Conservation (phyloP, 2,329 filamentous ascomycete genomes). For the Sordariomycetes sp. region DNA sequence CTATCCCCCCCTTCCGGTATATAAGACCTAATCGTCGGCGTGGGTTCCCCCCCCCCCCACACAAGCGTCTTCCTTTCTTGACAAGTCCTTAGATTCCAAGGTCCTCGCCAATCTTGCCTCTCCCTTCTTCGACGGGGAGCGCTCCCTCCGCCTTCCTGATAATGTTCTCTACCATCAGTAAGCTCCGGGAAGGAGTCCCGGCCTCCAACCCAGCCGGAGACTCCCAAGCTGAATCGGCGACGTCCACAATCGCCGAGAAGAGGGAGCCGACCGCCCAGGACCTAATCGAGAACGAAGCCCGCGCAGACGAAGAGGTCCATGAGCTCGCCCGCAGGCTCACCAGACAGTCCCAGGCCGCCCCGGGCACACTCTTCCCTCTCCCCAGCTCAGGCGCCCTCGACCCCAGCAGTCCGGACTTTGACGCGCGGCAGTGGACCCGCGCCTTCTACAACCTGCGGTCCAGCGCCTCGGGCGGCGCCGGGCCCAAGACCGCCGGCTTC, state of each 20-base stretch:
- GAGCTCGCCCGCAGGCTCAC: constrained; percentile 16
- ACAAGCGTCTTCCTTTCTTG: too few relatives aligned
- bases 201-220: not conserved
- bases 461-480: constrained; percentile 12
- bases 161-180: not conserved
- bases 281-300: constrained; percentile 2
- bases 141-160: not conserved
- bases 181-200: not conserved
- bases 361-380: constrained; percentile 13
- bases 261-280: not conserved
- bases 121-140: not conserved
- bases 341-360: constrained; percentile 12
- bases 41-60: too few relatives aligned
- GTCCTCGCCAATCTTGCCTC: not conserved
- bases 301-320: constrained; percentile 10
- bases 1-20: too few relatives aligned
- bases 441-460: constrained; percentile 16
- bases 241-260: constrained; percentile 1
- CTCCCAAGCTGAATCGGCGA: not conserved
- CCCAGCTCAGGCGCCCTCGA: constrained; percentile 17
- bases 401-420: constrained; percentile 24
- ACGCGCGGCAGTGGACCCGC: constrained; percentile 27
- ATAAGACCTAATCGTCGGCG: too few relatives aligned
- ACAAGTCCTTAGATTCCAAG: too few relatives aligned
- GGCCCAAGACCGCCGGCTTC: constrained; percentile 19